Evolutionary conservation across 495 filamentous ascomycete species (phyloP), one percentile per base, ranked within the genome.

Genomic region (Lindgomyces ingoldianus): DNA sequence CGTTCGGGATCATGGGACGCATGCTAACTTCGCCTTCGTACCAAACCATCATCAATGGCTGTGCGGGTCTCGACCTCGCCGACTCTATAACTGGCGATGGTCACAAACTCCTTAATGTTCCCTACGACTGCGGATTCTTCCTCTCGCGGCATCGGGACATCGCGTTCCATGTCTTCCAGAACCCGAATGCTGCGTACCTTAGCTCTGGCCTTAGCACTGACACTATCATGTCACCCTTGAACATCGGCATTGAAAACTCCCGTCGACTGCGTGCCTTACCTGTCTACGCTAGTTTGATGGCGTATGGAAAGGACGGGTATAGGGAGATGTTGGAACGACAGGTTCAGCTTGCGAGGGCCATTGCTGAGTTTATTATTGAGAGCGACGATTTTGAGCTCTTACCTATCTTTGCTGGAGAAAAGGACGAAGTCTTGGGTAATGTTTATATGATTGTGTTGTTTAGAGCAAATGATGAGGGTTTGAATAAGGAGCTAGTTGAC

Each of bases 101-200:
- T 1, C 93, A 98, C 73, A 96, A 97, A 71, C 76, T 96, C 4
- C 81, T 98, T n/a, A 97, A 97, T 66, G 91, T 96, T 25, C 93
- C 93, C 3, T 98, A 98, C 64, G 93, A 98, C 74, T 92, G 85
- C 66, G 93, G 93, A 14, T 89, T 96, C 74, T 96, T 95, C 81
- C 81, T 96, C 65, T 87, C 84, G 65, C 85, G 86, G 9, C 79
- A 89, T 55, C 76, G 81, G 0, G 67, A 77, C 3, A 73, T 86
- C 27, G 80, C 86, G 0, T 74, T 75, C 11, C 74, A 83, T 3
- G 89, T 91, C 1, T 96, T 94, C 75, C 79, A 85, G 51, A 97
- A 97, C 78, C 81, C 89, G 21, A 92, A 91, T 71, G 93, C 93
- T 3, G 89, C 89, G 0, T 98, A 96, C 72, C 81, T 98, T 39